Base-by-base conservation (phyloP, 2,329 filamentous ascomycete genomes). In the Beauveria sp. region DNA sequence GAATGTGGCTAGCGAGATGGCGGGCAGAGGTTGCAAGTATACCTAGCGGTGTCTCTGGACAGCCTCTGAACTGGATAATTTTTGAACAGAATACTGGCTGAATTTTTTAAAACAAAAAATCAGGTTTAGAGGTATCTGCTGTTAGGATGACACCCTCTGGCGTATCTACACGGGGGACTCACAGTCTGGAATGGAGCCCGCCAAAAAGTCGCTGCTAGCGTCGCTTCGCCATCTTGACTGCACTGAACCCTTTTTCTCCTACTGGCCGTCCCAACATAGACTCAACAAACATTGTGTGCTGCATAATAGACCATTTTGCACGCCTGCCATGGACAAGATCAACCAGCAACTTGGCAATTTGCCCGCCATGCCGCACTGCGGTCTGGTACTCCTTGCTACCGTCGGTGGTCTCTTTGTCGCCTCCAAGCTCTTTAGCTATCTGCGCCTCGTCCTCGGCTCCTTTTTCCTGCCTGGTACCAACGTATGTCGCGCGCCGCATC, bases 381-480 rank as follows among this genome's bases (percentile, higher is more conserved):
- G 77, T 18, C 76, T 79, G 63, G 76, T 77, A 69, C 76, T 74
- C 22, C 70, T 85, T 53, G 79, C 80, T 54, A 79, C 74, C 41
- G 64, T 87, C 56, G 89, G 89, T 54, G 82, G 82, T 59, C 71
- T 89, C 52, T 84, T 80, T 66, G 65, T 89, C 51, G 77, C 77
- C 63, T 78, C 73, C 64, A 84, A 85, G 70, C 70, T 83, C 22
- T 68, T 87, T 61, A 84, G 80, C 70, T 84, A 84, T 67, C 66
- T 86, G 57, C 79, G 80, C 64, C 80, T 91, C 44, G 66, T 91
- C 52, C 71, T 89, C 62, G 87, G 84, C 71, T 76, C 88, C 44
- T 91, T 92, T 69, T 71, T 92, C 61, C 79, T 92, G 10, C 78
- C 79, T 64, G 86, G 86, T 58, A 83, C 78, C 64, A 84, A 83